Evolutionary conservation across 306 rosid species (phyloP).

Genomic region (Sindora glabra): DNA sequence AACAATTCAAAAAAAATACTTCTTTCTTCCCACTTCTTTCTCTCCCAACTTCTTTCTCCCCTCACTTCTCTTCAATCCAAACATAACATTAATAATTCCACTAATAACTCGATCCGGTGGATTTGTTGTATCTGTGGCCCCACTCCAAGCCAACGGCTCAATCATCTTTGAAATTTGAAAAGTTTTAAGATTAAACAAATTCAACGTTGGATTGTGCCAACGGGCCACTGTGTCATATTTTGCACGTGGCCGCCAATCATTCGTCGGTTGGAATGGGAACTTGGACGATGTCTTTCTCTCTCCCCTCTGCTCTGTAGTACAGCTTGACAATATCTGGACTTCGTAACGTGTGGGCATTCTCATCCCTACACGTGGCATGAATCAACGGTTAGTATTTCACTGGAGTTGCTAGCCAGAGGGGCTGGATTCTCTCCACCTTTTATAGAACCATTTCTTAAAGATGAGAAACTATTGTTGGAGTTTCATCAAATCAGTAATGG

Average conservation of each 20-base stretch:
- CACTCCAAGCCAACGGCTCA: slow-evolving; percentile 23
- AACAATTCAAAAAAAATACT: no score
- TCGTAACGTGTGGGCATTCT: slow-evolving; percentile 29
- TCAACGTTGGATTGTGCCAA: not conserved
- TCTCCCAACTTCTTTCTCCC: no score
- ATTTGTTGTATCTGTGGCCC: slow-evolving; percentile 15
- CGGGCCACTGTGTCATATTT: not conserved
- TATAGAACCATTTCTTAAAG: not conserved
- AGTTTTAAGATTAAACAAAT: not conserved
- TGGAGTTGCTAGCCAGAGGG: slow-evolving; percentile 8
- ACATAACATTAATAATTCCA: no score
- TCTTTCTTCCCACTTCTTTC: no score
- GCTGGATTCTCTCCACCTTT: not conserved
- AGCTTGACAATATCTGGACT: slow-evolving; percentile 23
- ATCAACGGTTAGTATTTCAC: slow-evolving; percentile 16
- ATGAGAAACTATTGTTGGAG: not conserved
- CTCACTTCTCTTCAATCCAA: no score
- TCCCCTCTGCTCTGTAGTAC: slow-evolving; percentile 10
- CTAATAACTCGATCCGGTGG: slow-evolving; percentile 2
- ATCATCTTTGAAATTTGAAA: not conserved
- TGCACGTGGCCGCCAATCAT: slow-evolving; percentile 4
- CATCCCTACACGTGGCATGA: slow-evolving; percentile 27
- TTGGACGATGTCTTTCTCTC: no score
- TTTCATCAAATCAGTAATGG: slow-evolving; percentile 26
- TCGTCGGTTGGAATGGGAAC: slow-evolving; percentile 15